Evolutionary conservation across 345 rosid genomes (phyloP), one percentile per base, ranked within the genome.

Genomic region (Salix caprea): DNA sequence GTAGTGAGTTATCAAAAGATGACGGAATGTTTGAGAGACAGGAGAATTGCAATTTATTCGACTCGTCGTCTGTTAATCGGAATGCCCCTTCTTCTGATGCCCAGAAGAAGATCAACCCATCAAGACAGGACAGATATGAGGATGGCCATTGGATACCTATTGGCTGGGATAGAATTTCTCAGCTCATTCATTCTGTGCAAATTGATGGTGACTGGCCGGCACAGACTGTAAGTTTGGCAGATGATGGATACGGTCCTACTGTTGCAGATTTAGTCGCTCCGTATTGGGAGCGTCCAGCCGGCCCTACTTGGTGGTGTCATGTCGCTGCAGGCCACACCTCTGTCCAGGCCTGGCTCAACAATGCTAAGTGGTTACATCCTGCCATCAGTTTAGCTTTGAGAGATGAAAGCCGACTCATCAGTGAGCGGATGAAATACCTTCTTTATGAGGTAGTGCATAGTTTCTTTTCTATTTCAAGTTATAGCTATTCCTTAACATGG

Each of bases 261-360:
- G 92, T 87, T 42, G 96, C 98, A 71, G 99, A 96, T 83, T 82
- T 96, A 90, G 99, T 96, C 5, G 90, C 96, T 69, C 98, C 99
- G 0, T 96, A 91, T 39, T 96, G 99, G 99, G 98, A 92, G 79
- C 84, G 88, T 8, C 97, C 97, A 1, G 96, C 86, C 0, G 99
- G 99, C 21, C 97, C 98, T 0, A 75, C 81, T 64, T 96, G 99
- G 99, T 96, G 99, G 99, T 96, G 99, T 54, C 98, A 96, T 82
- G 74, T 93, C 70, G 73, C 82, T 69, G 94, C 98, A 54, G 85
- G 83, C 76, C 85, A 92, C 81, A 85, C 90, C 16, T 75, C 74
- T 60, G 90, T 91, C 23, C 87, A 86, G 71, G 67, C 88, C 60
- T 92, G 97, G 97, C 94, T 93, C 52, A 87, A 36, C 39, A 83